Conservation (phyloP, 805 yeast species). For the Ogataea salicorniae region DNA sequence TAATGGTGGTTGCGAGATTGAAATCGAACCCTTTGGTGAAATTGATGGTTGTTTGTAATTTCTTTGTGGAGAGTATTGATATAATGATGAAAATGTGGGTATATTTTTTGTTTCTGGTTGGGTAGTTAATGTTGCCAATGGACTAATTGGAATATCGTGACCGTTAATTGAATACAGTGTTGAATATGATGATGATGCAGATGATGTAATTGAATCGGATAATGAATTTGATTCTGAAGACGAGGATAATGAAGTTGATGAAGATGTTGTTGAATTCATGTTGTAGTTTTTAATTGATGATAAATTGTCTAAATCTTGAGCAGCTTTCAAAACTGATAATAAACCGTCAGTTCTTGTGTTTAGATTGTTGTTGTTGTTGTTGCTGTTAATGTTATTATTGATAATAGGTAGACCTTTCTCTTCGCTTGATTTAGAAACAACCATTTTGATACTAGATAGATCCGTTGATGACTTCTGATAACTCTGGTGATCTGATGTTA, state of each 20-base stretch:
- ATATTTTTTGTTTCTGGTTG: neutral
- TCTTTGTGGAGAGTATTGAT: no score
- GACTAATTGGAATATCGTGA: neutral
- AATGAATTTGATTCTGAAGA: neutral
- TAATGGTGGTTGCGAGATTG: neutral
- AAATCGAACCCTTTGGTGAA: no score
- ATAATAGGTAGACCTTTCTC: neutral
- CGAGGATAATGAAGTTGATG: neutral
- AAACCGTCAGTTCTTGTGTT: conserved; percentile 16
- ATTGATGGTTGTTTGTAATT: no score
- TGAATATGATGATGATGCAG: conserved; percentile 8
- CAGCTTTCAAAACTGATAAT: conserved; percentile 23
- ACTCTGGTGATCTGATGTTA: no score
- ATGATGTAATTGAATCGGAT: conserved; percentile 2
- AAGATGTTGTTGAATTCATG: neutral
- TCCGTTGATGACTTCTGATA: neutral
- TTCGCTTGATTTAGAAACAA: neutral
- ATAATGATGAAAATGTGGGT: no score
- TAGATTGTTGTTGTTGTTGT: neutral
- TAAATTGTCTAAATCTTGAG: conserved; percentile 16
- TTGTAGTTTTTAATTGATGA: neutral
- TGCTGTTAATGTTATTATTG: neutral
- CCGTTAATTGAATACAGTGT: conserved; percentile 3
- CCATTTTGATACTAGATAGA: neutral
- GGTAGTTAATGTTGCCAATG: neutral